A percentile compares a stretch with the other conserved stretches of the same genome.
phyloP scores from a whole-genome alignment of 345 rosid genomes.

The Isatis tinctoria region DNA sequence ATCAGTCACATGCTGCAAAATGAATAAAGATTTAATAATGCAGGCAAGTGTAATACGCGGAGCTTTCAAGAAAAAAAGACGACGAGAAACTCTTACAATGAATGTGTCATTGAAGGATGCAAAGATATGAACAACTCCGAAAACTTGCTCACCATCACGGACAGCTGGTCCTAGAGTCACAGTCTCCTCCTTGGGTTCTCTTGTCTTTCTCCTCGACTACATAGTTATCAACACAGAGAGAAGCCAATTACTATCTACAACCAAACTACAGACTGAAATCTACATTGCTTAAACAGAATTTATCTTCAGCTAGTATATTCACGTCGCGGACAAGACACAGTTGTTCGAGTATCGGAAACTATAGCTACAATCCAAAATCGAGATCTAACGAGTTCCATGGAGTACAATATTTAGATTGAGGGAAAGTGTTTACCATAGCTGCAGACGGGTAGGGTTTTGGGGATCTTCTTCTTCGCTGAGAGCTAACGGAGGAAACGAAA shows the following conservation, averaged over 20 bases:
- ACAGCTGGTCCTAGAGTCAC: conserved; percentile 78
- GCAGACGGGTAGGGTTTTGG: not conserved
- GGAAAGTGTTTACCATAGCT: not conserved
- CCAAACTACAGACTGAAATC: too few relatives aligned
- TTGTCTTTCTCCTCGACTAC: conserved; percentile 64
- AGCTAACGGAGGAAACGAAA: not conserved
- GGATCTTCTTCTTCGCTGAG: conserved; percentile 12
- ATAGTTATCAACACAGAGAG: not conserved
- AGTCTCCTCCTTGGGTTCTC: conserved; percentile 78
- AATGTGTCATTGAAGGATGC: conserved; percentile 80
- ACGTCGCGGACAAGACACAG: too few relatives aligned
- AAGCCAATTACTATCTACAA: conserved; percentile 29
- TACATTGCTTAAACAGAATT: too few relatives aligned
- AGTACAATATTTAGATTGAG: not conserved
- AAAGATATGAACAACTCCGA: conserved; percentile 77
- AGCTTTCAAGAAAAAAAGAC: not conserved
- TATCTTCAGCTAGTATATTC: too few relatives aligned
- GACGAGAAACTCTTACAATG: conserved; percentile 40
- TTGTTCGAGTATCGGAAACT: not conserved
- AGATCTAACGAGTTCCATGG: not conserved
- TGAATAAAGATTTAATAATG: not conserved
- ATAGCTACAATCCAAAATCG: not conserved
- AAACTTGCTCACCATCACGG: conserved; percentile 76
- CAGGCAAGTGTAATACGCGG: not conserved
- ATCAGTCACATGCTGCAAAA: conserved; percentile 80